Evolutionary conservation across 345 rosid genomes (phyloP), one percentile per base, ranked within the genome.

Genomic region (Eucalyptus curtisii): DNA sequence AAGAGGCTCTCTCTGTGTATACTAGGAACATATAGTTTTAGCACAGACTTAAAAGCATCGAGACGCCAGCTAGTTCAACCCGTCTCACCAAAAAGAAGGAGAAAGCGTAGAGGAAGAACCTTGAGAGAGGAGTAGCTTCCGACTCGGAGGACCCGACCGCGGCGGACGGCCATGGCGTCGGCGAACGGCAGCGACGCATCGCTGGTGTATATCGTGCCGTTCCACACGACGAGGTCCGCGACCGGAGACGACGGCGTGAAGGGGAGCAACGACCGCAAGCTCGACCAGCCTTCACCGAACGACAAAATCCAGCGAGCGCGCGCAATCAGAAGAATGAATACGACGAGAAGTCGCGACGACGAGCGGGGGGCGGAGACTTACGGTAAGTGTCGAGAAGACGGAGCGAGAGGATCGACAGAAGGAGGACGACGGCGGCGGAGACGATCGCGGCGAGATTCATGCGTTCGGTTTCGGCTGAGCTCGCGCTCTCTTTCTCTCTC

Each of bases 121-220:
- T 95, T 92, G 87, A 97, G 92, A 61, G 95, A 89, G 45, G 99
- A 92, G 88, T 93, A 95, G 89, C 90, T 94, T 31, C 97, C 98
- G 76, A 96, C 91, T 71, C 95, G 93, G 87, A 96, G 94, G 90
- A 96, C 91, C 93, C 96, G 94, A 84, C 96, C 97, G 76, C 94
- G 91, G 49, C 91, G 92, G 86, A 97, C 90, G 59, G 99, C 99
- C 94, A 97, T 93, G 90, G 97, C 95, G 90, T 95, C 98, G 4
- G 96, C 96, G 86, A 95, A 96, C 19, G 93, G 96, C 85, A 92
- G 88, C 85, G 96, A 92, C 25, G 48, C 88, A 50, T 96, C 97
- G 88, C 97, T 93, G 27, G 99, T 97, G 93, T 95, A 96, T 89
- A 96, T 94, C 49, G 95, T 87, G 87, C 95, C 99, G 92, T 96